Conservation (phyloP, 768 basidiomycete genomes). For the Naematelia aurantialba region DNA sequence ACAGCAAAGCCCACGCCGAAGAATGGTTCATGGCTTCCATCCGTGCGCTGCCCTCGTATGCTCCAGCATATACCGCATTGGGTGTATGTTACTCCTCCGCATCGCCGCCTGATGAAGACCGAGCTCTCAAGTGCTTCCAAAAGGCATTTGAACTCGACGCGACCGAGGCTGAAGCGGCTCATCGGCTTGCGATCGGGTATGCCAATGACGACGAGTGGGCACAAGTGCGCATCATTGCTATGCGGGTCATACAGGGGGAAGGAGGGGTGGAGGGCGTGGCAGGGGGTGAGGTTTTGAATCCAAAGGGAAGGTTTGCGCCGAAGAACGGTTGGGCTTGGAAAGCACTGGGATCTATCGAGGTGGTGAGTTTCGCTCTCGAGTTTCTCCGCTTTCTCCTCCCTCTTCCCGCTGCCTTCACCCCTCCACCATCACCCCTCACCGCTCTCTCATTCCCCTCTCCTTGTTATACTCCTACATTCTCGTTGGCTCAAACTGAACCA, state of each 20-base stretch:
- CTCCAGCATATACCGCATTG: conserved; percentile 88
- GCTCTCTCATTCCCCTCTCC: no score
- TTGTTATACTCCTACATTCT: no score
- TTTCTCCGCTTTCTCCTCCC: no score
- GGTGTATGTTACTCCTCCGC: conserved; percentile 81
- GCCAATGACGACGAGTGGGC: conserved; percentile 94
- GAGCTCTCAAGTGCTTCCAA: conserved; percentile 93
- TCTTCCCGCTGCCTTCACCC: no score
- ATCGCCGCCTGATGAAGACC: conserved; percentile 70
- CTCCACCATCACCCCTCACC: no score
- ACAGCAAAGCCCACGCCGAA: conserved; percentile 62
- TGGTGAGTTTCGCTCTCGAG: conserved; percentile 64
- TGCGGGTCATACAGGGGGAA: conserved; percentile 87
- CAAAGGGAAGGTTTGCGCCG: conserved; percentile 54
- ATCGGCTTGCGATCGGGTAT: conserved; percentile 77
- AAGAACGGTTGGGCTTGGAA: conserved; percentile 98
- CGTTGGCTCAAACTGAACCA: background rate
- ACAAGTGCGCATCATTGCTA: conserved; percentile 88
- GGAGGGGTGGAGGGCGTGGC: conserved; percentile 67
- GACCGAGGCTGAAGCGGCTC: conserved; percentile 78
- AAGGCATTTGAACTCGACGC: conserved; percentile 97
- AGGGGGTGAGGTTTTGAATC: conserved; percentile 51
- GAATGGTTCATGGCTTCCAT: conserved; percentile 73
- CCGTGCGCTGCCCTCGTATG: conserved; percentile 69
- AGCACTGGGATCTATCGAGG: conserved; percentile 82